Conservation (phyloP, 108 stramenopile genomes). For the Tribonema minus region DNA sequence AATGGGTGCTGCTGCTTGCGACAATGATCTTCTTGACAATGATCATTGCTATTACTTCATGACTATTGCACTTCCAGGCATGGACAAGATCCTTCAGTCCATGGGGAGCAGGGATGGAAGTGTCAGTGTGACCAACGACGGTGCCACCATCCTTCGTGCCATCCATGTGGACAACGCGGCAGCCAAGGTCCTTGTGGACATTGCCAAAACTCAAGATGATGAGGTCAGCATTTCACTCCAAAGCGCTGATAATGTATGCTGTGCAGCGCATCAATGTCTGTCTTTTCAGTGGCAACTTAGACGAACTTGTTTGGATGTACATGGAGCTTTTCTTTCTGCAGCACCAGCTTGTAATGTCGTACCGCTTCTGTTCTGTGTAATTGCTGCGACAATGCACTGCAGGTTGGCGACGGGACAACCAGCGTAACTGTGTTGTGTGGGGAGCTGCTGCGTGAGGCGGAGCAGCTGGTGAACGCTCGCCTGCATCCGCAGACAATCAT, state of each 20-base stretch:
- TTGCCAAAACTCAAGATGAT: constrained; percentile 90
- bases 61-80: constrained; percentile 7
- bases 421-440: constrained; percentile 77
- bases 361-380: constrained; percentile 6
- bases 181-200: constrained; percentile 97
- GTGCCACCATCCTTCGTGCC: constrained; percentile 87
- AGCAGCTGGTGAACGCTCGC: constrained; percentile 81
- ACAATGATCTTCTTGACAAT: no score
- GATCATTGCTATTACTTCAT: no score
- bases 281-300: neutral
- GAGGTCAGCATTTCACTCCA: no score
- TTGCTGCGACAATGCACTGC: neutral
- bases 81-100: constrained; percentile 40
- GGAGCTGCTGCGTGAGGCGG: constrained; percentile 93
- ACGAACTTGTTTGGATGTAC: neutral
- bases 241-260: no score
- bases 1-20: no score
- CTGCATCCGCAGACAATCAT: constrained; percentile 98
- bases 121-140: constrained; percentile 46
- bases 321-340: neutral
- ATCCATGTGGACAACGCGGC: constrained; percentile 95
- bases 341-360: no score
- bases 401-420: constrained; percentile 97
- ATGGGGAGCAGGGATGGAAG: constrained; percentile 38
- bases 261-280: no score